Conservation (phyloP, 2,329 filamentous ascomycete species). For the Curvularia spicifera region DNA sequence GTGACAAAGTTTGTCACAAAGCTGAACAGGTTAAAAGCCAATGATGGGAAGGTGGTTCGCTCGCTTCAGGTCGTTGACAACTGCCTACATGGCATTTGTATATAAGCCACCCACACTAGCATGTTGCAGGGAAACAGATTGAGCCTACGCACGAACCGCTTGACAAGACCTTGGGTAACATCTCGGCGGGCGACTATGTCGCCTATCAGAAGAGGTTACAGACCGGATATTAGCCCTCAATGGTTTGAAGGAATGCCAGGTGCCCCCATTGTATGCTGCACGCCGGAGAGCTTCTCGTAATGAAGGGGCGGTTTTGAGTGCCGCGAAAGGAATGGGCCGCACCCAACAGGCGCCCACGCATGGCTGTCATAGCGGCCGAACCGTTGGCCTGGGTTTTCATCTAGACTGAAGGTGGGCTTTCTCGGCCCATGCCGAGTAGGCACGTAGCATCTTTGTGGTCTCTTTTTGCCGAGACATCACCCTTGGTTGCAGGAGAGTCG, state of each 20-base stretch:
- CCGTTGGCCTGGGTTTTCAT: constrained; percentile 8
- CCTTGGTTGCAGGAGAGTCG: background rate
- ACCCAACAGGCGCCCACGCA: constrained; percentile 12
- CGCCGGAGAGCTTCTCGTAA: constrained; percentile 4
- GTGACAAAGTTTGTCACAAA: constrained; percentile 7
- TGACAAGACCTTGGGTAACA: constrained; percentile 1
- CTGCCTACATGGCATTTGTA: constrained; percentile 10
- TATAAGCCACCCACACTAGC: constrained; percentile 4
- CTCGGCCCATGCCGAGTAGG: background rate
- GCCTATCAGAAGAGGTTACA: constrained; percentile 6
- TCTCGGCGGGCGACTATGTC: constrained; percentile 7
- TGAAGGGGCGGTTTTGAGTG: background rate
- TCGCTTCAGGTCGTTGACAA: constrained; percentile 8
- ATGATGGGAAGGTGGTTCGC: constrained; percentile 6
- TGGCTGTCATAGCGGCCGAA: constrained; percentile 9
- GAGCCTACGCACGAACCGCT: constrained; percentile 1
- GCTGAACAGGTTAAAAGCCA: constrained; percentile 3
- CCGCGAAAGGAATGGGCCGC: constrained; percentile 6
- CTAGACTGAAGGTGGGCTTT: background rate
- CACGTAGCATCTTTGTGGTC: background rate
- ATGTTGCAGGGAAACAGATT: constrained; percentile 8
- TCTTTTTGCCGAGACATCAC: background rate
- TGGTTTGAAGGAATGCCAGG: constrained; percentile 1
- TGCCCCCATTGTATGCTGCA: background rate
- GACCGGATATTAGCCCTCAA: constrained; percentile 9